Evolutionary conservation across 1,284 basidiomycete species (phyloP).

Genomic region (Ganoderma sp.): DNA sequence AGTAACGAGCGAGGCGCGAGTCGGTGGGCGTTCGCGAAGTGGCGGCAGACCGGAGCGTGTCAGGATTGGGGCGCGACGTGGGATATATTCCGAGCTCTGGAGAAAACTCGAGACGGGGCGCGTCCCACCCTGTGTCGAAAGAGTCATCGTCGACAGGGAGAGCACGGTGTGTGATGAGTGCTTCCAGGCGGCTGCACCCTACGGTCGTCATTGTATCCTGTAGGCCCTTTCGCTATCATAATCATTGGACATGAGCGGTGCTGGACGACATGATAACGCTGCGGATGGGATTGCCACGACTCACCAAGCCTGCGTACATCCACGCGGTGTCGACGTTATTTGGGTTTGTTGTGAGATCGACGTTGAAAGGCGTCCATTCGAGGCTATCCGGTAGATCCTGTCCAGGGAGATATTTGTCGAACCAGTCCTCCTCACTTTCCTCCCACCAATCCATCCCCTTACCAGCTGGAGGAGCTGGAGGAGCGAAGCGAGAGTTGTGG

Average conservation of each 20-base stretch:
- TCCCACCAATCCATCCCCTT: neutral
- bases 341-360: neutral
- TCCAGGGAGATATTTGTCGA: neutral
- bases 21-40: neutral
- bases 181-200: neutral
- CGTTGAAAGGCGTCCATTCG: neutral
- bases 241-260: neutral
- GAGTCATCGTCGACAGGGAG: neutral
- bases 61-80: neutral
- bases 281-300: neutral
- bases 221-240: neutral
- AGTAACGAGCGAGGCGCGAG: neutral
- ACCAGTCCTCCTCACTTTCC: neutral
- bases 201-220: neutral
- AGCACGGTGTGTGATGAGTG: neutral
- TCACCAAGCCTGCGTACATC: conserved; percentile 1
- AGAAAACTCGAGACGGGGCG: neutral
- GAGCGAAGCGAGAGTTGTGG: neutral
- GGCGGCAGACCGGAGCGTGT: neutral
- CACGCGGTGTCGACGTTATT: neutral
- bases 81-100: neutral
- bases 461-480: neutral
- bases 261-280: neutral
- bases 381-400: neutral
- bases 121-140: neutral